Evolutionary conservation across 208 protist species (phyloP).

Genomic region (Leishmania major): DNA sequence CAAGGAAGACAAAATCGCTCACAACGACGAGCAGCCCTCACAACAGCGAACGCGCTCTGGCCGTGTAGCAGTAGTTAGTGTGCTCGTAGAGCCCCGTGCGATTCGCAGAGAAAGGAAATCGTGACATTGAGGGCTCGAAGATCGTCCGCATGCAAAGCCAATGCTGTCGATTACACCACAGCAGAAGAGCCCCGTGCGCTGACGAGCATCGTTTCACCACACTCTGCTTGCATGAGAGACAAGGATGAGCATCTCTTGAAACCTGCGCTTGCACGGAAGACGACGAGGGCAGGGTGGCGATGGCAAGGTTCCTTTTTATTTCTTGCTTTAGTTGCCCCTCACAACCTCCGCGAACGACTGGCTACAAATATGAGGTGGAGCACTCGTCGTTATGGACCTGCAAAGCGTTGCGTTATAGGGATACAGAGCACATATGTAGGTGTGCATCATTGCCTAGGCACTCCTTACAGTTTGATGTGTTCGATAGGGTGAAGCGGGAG

Average conservation of each 20-base stretch:
- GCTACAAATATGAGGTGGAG: not conserved
- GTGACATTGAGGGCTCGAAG: not conserved
- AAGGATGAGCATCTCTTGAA: not conserved
- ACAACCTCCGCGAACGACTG: not conserved
- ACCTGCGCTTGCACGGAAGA: not conserved
- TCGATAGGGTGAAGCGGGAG: not conserved
- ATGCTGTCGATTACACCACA: not conserved
- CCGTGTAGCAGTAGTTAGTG: not conserved
- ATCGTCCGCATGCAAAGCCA: not conserved
- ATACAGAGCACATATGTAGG: too few relatives aligned
- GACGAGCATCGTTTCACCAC: not conserved
- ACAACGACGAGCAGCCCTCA: not conserved
- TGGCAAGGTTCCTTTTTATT: not conserved
- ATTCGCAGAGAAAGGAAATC: not conserved
- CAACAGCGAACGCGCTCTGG: not conserved
- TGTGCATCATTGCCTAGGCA: not conserved
- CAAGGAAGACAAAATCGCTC: not conserved
- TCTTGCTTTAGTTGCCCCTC: not conserved
- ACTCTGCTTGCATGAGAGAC: not conserved
- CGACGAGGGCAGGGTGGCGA: not conserved
- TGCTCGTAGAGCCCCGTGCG: not conserved
- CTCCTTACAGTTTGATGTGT: not conserved
- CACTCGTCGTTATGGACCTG: not conserved
- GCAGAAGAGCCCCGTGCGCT: not conserved
- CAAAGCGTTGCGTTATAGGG: not conserved